These are phyloP conservation scores for Rhizopogon salebrosus DNA, from an alignment of 768 basidiomycete species.

Conservation along the genomic window DNA sequence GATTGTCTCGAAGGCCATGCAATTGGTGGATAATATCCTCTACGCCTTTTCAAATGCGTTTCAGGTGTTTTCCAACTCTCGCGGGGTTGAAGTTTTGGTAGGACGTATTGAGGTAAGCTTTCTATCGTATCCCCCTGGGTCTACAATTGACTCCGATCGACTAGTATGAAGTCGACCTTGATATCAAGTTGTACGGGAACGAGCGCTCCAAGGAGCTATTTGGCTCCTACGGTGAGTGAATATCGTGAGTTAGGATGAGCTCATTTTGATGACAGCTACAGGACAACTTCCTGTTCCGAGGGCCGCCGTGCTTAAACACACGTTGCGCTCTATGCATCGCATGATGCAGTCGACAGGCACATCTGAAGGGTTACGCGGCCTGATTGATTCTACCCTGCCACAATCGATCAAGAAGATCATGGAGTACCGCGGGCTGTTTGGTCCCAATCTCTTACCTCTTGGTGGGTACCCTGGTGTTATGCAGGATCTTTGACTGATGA, in stretches of 20 bases:
- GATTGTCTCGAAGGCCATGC: conserved; percentile 86
- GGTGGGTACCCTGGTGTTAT: conserved; percentile 41
- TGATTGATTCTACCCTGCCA: conserved; percentile 86
- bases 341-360: conserved; percentile 97
- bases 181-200: conserved; percentile 51
- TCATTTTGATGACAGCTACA: conserved; percentile 17
- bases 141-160: conserved; percentile 8
- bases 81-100: conserved; percentile 82
- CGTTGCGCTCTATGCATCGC: conserved; percentile 87
- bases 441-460: conserved; percentile 78
- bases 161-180: conserved; percentile 64
- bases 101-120: conserved; percentile 75
- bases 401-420: conserved; percentile 87
- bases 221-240: conserved; percentile 45
- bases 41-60: conserved; percentile 89
- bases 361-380: conserved; percentile 87
- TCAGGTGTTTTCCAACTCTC: conserved; percentile 76
- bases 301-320: conserved; percentile 81
- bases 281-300: conserved; percentile 72
- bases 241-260: neutral
- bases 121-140: neutral
- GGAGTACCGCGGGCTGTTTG: conserved; percentile 76
- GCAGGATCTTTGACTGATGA: conserved; percentile 9
- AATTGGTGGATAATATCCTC: conserved; percentile 86
- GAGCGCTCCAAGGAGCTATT: conserved; percentile 42